Conservation (phyloP, 805 yeast species). For the Suhomyces vadensis region DNA sequence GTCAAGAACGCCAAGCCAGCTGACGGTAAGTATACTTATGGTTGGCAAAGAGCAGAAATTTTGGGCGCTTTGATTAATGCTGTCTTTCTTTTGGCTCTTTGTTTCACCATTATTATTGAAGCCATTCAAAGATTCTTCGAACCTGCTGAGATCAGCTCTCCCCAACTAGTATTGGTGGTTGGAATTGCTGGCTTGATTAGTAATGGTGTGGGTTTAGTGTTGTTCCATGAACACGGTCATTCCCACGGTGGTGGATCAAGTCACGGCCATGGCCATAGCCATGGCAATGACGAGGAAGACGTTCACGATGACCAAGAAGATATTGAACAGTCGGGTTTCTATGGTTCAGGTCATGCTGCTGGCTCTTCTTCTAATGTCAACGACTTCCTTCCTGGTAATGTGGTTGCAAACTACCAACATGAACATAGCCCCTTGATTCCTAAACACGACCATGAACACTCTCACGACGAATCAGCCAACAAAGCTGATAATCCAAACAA, state of each 20-base stretch:
- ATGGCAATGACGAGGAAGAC: conserved; percentile 15
- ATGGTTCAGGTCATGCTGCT: conserved; percentile 13
- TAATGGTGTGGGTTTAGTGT: conserved; percentile 76
- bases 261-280: conserved; percentile 38
- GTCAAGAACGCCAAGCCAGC: conserved; percentile 82
- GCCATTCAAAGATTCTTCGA: conserved; percentile 86
- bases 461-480: conserved; percentile 13
- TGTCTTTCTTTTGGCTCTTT: conserved; percentile 86
- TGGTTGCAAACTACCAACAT: conserved; percentile 39
- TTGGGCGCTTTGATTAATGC: conserved; percentile 94
- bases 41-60: conserved; percentile 97
- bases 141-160: conserved; percentile 78
- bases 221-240: conserved; percentile 77
- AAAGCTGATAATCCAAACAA: conserved; percentile 13
- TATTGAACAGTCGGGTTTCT: conserved; percentile 8
- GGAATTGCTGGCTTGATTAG: conserved; percentile 83
- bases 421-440: conserved; percentile 39
- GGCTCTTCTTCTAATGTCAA: conserved; percentile 30
- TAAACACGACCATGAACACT: conserved; percentile 17
- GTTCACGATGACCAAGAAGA: conserved; percentile 1
- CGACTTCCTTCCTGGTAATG: conserved; percentile 47
- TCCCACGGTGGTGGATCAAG: conserved; percentile 41
- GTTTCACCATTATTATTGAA: conserved; percentile 89
- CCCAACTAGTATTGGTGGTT: conserved; percentile 77
- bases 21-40: conserved; percentile 89